A percentile compares a stretch with the other conserved stretches of the same genome.
Conservation (phyloP, 2,329 filamentous ascomycete species). For the Metarhizium robertsii region DNA sequence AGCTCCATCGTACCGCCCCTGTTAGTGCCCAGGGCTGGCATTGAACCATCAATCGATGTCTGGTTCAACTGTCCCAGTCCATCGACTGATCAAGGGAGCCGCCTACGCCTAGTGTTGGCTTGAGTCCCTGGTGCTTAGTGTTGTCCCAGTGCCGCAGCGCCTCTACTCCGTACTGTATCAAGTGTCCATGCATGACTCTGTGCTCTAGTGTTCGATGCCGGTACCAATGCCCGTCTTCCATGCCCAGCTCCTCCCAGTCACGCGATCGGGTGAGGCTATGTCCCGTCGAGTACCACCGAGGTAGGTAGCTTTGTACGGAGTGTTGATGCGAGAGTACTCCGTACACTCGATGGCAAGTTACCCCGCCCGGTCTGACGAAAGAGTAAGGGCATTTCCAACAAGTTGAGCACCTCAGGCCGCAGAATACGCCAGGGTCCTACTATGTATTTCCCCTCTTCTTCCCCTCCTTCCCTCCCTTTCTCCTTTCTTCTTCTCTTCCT, state of each 20-base stretch:
- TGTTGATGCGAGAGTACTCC: not conserved
- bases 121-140: too few relatives aligned
- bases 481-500: conserved; percentile 12
- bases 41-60: too few relatives aligned
- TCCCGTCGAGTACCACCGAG: not conserved
- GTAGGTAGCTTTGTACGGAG: not conserved
- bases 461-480: conserved; percentile 17
- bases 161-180: not conserved
- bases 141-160: not conserved
- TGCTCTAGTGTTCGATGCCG: not conserved
- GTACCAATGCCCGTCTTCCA: not conserved
- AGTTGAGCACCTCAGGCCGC: conserved; percentile 10
- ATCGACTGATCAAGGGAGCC: not conserved
- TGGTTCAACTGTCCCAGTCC: too few relatives aligned
- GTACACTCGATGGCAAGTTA: conserved; percentile 19
- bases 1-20: too few relatives aligned
- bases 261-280: conserved; percentile 10
- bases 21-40: too few relatives aligned
- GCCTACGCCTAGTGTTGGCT: too few relatives aligned
- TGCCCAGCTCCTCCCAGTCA: conserved; percentile 2
- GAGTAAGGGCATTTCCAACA: conserved; percentile 15
- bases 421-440: conserved; percentile 18
- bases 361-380: conserved; percentile 36
- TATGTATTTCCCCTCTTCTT: conserved; percentile 18
- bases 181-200: not conserved